Percentiles rank a stretch among this genome's conserved stretches.
Evolutionary conservation across 345 rosid species (phyloP).

Genomic region (Diplotaxis tenuifolia): DNA sequence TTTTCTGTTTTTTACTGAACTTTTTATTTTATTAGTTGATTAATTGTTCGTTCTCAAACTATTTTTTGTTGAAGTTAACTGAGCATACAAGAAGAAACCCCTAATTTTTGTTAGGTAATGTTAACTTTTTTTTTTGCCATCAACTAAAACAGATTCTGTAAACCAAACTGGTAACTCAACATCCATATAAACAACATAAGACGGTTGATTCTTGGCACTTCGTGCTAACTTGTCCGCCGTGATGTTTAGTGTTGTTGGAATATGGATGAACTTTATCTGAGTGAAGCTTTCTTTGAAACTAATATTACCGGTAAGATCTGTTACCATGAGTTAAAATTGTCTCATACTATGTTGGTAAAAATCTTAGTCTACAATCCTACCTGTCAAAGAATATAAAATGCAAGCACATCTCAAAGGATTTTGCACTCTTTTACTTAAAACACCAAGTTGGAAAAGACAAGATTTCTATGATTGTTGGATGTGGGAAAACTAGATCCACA

Average conservation of each 20-base stretch:
- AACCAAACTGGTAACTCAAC: too few species aligned
- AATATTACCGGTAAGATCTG: neutral
- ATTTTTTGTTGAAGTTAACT: neutral
- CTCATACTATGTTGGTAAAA: neutral
- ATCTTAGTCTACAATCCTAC: neutral
- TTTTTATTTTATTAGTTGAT: too few species aligned
- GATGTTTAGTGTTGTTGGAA: too few species aligned
- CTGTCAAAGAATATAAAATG: neutral
- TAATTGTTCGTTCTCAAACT: neutral
- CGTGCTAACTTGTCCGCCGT: too few species aligned
- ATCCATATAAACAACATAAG: too few species aligned
- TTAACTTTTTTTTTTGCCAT: too few species aligned
- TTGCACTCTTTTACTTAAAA: neutral
- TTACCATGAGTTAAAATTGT: neutral
- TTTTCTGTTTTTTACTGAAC: too few species aligned
- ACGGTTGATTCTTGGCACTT: too few species aligned
- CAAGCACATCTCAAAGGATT: neutral
- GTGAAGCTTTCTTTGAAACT: too few species aligned
- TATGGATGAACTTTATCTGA: too few species aligned
- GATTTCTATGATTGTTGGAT: constrained; percentile 20
- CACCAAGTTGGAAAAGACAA: constrained; percentile 19
- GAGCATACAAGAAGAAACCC: neutral
- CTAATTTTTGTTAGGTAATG: neutral
- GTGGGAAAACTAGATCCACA: constrained; percentile 35
- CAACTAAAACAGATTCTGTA: too few species aligned